Base-by-base conservation (phyloP, 2,329 filamentous ascomycete genomes). In the Herpotrichia juniperi region DNA sequence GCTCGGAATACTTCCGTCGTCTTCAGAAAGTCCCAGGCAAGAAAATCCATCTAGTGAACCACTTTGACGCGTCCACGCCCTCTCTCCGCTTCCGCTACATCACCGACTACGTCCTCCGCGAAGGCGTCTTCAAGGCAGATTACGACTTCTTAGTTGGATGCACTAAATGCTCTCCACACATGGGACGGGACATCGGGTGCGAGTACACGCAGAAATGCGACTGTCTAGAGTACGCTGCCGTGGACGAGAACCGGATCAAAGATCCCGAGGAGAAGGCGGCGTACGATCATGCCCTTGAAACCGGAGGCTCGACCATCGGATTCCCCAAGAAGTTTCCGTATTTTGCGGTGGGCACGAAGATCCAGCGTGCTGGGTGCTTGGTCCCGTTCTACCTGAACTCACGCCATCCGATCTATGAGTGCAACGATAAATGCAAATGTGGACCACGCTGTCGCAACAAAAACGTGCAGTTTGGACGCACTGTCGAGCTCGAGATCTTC, bases 401-500 rank as follows among this genome's bases (percentile, higher is more conserved):
- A 0, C 66, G 78, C 1, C 59, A 69, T 11, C 67, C 88, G 0
- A 88, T 96, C 51, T 93, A 93, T 72, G 91, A 96, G 65, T 96
- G 91, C 67, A 91, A 94, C 61, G 76, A 81, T 2, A 83, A 81
- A 8, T 96, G 91, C 72, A 76, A 74, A 2, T 96, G 91, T 62
- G 81, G 80, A 2, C 66, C 71, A 0, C 60, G 76, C 16, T 96
- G 91, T 63, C 86, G 87, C 1, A 93, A 91, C 64, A 81, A 89
- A 4, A 86, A 93, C 0, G 90, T 94, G 0, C 88, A 91, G 65
- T 81, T 87, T 43, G 90, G 91, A 0, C 80, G 91, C 2, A 83
- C 81, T 40, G 79, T 94, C 0, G 82, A 86, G 1, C 76, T 96
- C 1, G 85, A 92, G 62, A 90, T 96, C 16, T 94, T 94, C 71